These are phyloP conservation scores for Phytophthora pistaciae DNA, from an alignment of 352 stramenopile species.

Conservation along the genomic window DNA sequence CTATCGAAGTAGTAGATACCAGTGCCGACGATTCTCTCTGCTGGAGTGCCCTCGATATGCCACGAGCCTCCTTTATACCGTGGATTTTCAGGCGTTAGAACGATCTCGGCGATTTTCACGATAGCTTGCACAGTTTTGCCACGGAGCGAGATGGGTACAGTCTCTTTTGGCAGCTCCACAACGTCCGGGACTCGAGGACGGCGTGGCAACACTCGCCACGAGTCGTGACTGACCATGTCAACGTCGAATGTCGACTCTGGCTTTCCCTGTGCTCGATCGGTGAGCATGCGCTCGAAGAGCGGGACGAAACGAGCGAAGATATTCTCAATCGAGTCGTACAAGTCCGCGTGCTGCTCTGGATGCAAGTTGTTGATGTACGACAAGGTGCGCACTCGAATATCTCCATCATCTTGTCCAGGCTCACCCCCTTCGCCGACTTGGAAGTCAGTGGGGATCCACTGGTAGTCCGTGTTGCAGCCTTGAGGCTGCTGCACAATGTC, in stretches of 20 bases:
- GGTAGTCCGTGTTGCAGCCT: constrained; percentile 32
- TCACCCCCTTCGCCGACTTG: constrained; percentile 17
- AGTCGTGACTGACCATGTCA: constrained; percentile 26
- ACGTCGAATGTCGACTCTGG: not conserved
- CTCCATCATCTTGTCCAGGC: not conserved
- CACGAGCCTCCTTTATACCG: constrained; percentile 50
- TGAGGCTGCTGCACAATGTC: constrained; percentile 17
- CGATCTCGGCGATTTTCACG: constrained; percentile 61
- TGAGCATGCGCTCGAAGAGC: constrained; percentile 45
- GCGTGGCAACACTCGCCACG: constrained; percentile 11
- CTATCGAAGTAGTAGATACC: constrained; percentile 59
- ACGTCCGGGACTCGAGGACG: constrained; percentile 23
- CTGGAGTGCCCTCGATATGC: constrained; percentile 57
- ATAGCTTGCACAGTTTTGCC: constrained; percentile 49
- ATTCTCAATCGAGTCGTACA: constrained; percentile 43
- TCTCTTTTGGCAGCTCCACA: not conserved
- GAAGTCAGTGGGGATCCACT: constrained; percentile 61
- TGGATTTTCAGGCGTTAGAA: constrained; percentile 51
- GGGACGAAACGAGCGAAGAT: constrained; percentile 51
- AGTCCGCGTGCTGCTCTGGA: constrained; percentile 19
- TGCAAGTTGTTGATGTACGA: constrained; percentile 74
- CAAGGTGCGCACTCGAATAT: constrained; percentile 21
- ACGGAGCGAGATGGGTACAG: constrained; percentile 16
- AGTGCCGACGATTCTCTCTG: constrained; percentile 56
- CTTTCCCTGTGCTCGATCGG: not conserved